A percentile compares a stretch with the other conserved stretches of the same genome.
Conservation (phyloP, 2,329 filamentous ascomycete species). For the Penicillium sumatraense region DNA sequence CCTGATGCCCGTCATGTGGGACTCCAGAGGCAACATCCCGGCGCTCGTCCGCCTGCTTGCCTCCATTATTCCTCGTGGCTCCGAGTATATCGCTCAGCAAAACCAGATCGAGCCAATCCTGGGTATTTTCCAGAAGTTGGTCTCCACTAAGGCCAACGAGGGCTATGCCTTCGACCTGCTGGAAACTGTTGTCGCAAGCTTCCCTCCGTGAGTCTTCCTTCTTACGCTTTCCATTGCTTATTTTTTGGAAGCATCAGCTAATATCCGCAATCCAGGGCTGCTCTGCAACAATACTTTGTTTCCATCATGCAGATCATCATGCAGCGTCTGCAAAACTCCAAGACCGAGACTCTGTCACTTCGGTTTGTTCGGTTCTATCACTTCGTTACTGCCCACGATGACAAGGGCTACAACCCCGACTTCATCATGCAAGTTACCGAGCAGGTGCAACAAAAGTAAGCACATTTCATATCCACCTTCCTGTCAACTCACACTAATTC, state of each 20-base stretch:
- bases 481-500: background rate
- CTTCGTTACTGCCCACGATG: conserved; percentile 77
- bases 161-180: conserved; percentile 86
- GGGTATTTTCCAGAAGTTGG: conserved; percentile 93
- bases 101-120: conserved; percentile 86
- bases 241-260: conserved; percentile 24
- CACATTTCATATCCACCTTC: conserved; percentile 5
- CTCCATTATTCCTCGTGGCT: conserved; percentile 79
- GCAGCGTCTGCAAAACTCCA: conserved; percentile 71
- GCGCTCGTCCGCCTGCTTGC: conserved; percentile 83
- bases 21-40: conserved; percentile 89
- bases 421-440: conserved; percentile 89
- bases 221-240: too few species aligned
- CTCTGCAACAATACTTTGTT: conserved; percentile 76
- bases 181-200: conserved; percentile 74
- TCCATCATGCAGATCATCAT: conserved; percentile 83
- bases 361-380: conserved; percentile 96
- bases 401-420: conserved; percentile 85
- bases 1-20: conserved; percentile 83
- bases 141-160: conserved; percentile 82
- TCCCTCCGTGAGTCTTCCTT: conserved; percentile 72
- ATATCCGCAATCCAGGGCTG: conserved; percentile 49
- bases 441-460: conserved; percentile 71
- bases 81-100: conserved; percentile 72
- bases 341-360: conserved; percentile 80